Conservation (phyloP, 148 eudicot genomes). For the Chenopodium formosanum region DNA sequence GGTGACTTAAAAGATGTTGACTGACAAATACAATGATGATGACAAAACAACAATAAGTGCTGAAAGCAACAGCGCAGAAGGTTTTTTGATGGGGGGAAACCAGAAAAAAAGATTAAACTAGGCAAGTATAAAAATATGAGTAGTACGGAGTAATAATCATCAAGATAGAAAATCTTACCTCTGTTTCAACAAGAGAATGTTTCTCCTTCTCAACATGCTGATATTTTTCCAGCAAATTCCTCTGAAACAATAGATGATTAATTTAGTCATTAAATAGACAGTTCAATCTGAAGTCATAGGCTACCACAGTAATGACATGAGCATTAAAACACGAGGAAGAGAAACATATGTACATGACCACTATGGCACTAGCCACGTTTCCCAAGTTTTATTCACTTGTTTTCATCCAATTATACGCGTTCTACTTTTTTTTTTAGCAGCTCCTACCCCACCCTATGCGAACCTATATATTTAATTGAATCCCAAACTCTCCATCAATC, state of each 20-base stretch:
- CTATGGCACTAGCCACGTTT: too few relatives aligned
- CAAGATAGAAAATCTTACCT: slow-evolving; percentile 38
- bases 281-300: background rate
- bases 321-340: background rate
- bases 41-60: background rate
- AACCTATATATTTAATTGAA: too few relatives aligned
- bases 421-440: too few relatives aligned
- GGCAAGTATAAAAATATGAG: background rate
- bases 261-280: background rate
- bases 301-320: slow-evolving; percentile 4
- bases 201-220: slow-evolving; percentile 54
- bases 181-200: slow-evolving; percentile 45
- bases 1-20: background rate
- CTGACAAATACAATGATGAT: background rate
- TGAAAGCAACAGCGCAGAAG: background rate
- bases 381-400: too few relatives aligned
- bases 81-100: background rate
- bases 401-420: too few relatives aligned
- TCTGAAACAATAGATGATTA: slow-evolving; percentile 19
- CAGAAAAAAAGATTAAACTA: background rate
- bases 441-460: too few relatives aligned
- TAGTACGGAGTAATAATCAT: background rate
- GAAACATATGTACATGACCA: slow-evolving; percentile 1
- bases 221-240: slow-evolving; percentile 44
- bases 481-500: too few relatives aligned